phyloP scores from a whole-genome alignment of 2,329 filamentous ascomycete genomes.

The Stagonosporopsis rhizophila region DNA sequence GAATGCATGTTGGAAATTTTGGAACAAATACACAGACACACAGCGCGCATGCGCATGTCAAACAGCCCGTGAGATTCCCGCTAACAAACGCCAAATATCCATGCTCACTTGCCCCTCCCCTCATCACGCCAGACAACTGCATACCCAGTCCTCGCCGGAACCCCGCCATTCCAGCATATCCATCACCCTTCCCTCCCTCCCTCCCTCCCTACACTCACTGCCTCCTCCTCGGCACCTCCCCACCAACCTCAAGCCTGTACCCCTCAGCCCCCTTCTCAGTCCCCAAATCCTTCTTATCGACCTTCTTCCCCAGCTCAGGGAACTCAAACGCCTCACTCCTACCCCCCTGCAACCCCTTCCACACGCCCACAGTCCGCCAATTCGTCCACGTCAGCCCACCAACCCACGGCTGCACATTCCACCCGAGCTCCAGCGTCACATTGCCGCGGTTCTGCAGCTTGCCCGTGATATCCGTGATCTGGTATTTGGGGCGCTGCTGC shows the following conservation, averaged over 20 bases:
- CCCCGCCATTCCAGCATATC: neutral
- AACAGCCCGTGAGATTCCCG: neutral
- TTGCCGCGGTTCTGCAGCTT: conserved; percentile 76
- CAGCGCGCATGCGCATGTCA: neutral
- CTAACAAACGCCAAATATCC: neutral
- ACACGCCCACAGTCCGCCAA: conserved; percentile 59
- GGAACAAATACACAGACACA: neutral
- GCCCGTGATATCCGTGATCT: conserved; percentile 88
- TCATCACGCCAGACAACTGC: neutral
- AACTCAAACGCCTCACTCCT: conserved; percentile 69
- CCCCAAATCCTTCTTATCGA: conserved; percentile 55
- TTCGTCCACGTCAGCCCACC: conserved; percentile 81
- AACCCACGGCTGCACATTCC: conserved; percentile 98
- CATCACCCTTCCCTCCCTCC: neutral
- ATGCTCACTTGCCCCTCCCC: neutral
- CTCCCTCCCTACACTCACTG: neutral
- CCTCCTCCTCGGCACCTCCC: conserved; percentile 37
- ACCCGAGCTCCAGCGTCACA: conserved; percentile 82
- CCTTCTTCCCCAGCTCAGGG: conserved; percentile 73
- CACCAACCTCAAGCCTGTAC: conserved; percentile 52
- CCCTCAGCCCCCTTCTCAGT: conserved; percentile 59
- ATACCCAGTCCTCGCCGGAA: neutral
- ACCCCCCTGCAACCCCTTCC: conserved; percentile 72
- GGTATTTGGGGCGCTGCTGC: conserved; percentile 93
- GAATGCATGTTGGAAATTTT: neutral